phyloP scores from a whole-genome alignment of 2,329 filamentous ascomycete genomes.

The Microsporum audouinii region DNA sequence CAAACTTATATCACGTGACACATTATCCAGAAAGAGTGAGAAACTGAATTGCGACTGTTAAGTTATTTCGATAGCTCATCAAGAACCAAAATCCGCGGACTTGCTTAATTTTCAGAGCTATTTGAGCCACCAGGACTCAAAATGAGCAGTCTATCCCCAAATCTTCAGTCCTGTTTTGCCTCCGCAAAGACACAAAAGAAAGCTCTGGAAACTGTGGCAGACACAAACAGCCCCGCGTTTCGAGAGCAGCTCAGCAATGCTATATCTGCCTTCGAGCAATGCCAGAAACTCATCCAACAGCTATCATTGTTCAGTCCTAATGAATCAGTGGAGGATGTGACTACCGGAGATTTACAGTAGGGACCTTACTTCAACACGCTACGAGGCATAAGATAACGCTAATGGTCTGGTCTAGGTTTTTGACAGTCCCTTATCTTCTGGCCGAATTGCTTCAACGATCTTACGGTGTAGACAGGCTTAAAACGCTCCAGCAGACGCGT shows the following conservation, averaged over 20 bases:
- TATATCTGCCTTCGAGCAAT: conserved; percentile 61
- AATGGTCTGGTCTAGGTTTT: conserved; percentile 42
- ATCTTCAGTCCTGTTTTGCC: conserved; percentile 44
- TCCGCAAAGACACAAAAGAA: conserved; percentile 46
- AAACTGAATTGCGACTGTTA: not conserved
- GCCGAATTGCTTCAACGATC: conserved; percentile 64
- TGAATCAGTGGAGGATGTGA: conserved; percentile 74
- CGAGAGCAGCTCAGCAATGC: conserved; percentile 55
- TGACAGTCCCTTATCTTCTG: conserved; percentile 64
- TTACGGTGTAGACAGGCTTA: conserved; percentile 53
- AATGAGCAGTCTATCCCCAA: conserved; percentile 38
- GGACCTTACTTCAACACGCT: not conserved
- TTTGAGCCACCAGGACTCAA: not conserved
- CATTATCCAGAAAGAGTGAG: no score
- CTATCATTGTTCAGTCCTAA: conserved; percentile 83
- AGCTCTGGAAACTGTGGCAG: conserved; percentile 47
- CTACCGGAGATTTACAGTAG: conserved; percentile 71
- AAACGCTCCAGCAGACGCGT: conserved; percentile 52
- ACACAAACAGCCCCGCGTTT: conserved; percentile 55
- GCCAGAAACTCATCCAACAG: conserved; percentile 55
- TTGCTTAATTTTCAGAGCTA: not conserved
- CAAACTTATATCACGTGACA: no score
- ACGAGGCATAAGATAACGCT: conserved; percentile 12
- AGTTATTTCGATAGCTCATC: not conserved
- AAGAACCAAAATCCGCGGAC: no score